Evolutionary conservation across 176 grass and related monocot species (phyloP), one percentile per base, ranked within the genome.

Genomic region (Pontederia crassipes): DNA sequence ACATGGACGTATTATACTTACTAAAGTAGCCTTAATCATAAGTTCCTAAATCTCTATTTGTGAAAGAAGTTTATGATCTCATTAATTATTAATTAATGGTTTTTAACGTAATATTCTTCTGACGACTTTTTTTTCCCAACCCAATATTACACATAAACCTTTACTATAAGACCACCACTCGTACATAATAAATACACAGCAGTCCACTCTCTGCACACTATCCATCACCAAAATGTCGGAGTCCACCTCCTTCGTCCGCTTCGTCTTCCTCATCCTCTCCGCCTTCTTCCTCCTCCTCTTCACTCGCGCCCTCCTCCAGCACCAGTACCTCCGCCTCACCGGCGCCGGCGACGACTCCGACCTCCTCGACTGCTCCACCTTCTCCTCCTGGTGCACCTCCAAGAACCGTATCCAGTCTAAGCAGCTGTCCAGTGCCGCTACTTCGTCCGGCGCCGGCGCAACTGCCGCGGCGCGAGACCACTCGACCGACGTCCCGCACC

Each of bases 221-320:
- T 17, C n/a, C 9, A 56, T 9, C 54, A 17, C 54, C 54, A 56
- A 56, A n/a, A 17, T 55, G 14, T 73, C 69, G 78, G 78, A 83
- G 49, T 83, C 80, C 18, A 51, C 82, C 46, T 95, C 85, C 46
- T 54, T 89, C 18, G 72, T 77, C 48, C 85, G 82, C 4, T 60
- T 82, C 67, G 50, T 85, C 61, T 82, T 94, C 77, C 79, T 95
- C 55, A 28, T 75, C 56, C 74, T 85, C 9, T 73, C 61, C 70
- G 82, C 71, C 45, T 63, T 81, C 55, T 81, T 80, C 2, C 40
- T 75, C 35, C 27, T 89, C 58, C 79, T 52, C 63, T 62, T 88
- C 12, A 75, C 85, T 6, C 57, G 48, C 12, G 49, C 17, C 56
- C n/a, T 81, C 54, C 48, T 66, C 65, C n/a, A 50, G 0, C 17